Evolutionary conservation across 192 early-diverging fungal species (phyloP).

Genomic region (Podila epicladia): DNA sequence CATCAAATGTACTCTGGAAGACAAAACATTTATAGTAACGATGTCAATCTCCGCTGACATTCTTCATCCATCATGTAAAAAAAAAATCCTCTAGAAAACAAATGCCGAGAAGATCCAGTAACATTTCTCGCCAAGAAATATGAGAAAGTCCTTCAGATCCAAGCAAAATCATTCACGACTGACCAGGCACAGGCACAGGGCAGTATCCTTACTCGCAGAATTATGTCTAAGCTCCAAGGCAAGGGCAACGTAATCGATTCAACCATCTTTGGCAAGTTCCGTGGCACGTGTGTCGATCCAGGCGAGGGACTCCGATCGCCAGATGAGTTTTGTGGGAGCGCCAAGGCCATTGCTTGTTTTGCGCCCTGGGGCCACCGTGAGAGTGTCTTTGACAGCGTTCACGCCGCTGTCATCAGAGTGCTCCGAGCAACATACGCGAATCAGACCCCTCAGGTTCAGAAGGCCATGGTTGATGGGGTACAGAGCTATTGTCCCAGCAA

Average conservation of each 20-base stretch:
- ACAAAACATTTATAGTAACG: not conserved
- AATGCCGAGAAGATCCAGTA: conserved; percentile 34
- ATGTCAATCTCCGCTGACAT: too few species aligned
- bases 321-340: conserved; percentile 34
- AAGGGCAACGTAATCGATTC: conserved; percentile 21
- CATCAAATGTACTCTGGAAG: not conserved
- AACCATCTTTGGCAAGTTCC: conserved; percentile 35
- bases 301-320: conserved; percentile 11
- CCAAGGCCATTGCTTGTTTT: conserved; percentile 45
- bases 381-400: conserved; percentile 27
- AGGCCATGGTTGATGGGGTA: conserved; percentile 21
- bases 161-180: conserved; percentile 1
- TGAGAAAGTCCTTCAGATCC: conserved; percentile 14
- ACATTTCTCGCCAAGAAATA: conserved; percentile 26
- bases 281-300: conserved; percentile 9
- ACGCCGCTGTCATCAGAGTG: conserved; percentile 7
- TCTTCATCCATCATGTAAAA: not conserved
- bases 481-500: conserved; percentile 31
- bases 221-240: conserved; percentile 3
- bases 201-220: conserved; percentile 2
- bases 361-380: conserved; percentile 24
- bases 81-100: conserved; percentile 4
- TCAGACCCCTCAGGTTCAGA: not conserved
- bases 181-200: not conserved
- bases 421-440: conserved; percentile 1